Evolutionary conservation across 192 early-diverging fungal genomes (phyloP).

Genomic region (Umbelopsis sp.): DNA sequence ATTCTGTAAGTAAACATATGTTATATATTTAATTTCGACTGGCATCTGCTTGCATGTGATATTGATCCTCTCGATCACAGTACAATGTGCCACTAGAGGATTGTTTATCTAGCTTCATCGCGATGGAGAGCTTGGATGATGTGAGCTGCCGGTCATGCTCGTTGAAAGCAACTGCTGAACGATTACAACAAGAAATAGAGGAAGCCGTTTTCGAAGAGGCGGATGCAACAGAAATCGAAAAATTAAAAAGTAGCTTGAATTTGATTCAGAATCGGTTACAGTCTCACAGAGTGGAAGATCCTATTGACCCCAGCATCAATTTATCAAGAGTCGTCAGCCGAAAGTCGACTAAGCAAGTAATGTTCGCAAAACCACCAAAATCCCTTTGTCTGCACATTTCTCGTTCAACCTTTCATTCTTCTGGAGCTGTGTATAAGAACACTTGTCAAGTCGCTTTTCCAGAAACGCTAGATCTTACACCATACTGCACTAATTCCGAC

Average conservation of each 20-base stretch:
- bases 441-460: conserved; percentile 77
- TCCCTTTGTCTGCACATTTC: conserved; percentile 87
- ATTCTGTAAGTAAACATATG: conserved; percentile 22
- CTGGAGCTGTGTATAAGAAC: conserved; percentile 79
- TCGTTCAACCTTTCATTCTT: conserved; percentile 73
- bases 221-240: conserved; percentile 13
- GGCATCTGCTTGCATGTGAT: background rate
- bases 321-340: conserved; percentile 22
- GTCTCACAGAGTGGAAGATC: conserved; percentile 19
- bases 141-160: conserved; percentile 69
- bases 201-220: conserved; percentile 2
- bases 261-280: conserved; percentile 5
- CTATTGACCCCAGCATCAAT: background rate
- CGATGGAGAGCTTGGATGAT: conserved; percentile 68
- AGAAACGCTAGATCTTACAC: conserved; percentile 73
- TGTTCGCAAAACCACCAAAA: conserved; percentile 76
- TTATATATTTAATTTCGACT: background rate
- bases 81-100: conserved; percentile 51
- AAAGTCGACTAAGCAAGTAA: conserved; percentile 73
- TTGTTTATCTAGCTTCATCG: conserved; percentile 54
- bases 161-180: conserved; percentile 45
- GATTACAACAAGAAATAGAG: conserved; percentile 38
- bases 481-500: conserved; percentile 67
- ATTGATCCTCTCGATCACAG: conserved; percentile 14
- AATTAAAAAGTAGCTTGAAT: background rate